phyloP scores from a whole-genome alignment of 345 rosid genomes.

The Pistacia vera region DNA sequence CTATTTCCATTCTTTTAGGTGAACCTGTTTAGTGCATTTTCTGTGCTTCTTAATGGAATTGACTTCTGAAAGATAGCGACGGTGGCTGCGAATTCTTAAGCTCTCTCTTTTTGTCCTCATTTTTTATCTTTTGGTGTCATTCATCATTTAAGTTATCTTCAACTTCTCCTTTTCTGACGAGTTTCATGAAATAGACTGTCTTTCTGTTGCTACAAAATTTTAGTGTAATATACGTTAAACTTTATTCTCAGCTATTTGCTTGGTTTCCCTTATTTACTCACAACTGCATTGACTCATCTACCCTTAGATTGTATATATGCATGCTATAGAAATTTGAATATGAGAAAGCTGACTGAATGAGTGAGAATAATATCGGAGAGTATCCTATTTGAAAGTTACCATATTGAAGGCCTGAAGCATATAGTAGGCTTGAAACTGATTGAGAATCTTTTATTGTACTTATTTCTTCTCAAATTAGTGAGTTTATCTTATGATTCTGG shows the following conservation, averaged over 20 bases:
- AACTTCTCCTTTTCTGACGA: neutral
- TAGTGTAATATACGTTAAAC: too few relatives aligned
- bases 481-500: neutral
- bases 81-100: neutral
- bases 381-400: neutral
- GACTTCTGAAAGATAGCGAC: neutral
- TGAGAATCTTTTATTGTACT: neutral
- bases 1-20: neutral
- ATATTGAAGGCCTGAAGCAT: neutral
- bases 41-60: neutral
- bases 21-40: neutral
- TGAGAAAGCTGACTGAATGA: neutral
- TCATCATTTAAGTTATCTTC: neutral
- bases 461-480: neutral
- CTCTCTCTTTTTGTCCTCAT: neutral
- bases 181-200: neutral
- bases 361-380: neutral
- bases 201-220: neutral
- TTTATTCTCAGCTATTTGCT: neutral
- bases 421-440: neutral
- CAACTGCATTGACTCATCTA: neutral
- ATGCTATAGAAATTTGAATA: neutral
- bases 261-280: neutral
- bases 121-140: neutral
- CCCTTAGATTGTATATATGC: neutral